phyloP scores from a whole-genome alignment of 177 flowering plant species.

The Telopea speciosissima region DNA sequence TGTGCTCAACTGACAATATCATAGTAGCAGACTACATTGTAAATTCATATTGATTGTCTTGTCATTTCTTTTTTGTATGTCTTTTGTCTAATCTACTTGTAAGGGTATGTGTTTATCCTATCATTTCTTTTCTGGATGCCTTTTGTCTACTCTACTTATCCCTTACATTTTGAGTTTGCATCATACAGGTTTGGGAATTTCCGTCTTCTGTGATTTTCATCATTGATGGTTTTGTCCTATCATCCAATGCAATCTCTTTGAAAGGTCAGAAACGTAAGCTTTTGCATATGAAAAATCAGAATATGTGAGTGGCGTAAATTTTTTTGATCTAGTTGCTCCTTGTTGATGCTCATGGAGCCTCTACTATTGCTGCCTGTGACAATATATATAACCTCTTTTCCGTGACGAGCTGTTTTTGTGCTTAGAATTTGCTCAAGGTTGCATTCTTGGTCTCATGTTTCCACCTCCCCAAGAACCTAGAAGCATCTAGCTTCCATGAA shows the following conservation, averaged over 20 bases:
- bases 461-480: too few species aligned
- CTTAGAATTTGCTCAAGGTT: background rate
- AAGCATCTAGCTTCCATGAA: too few species aligned
- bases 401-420: background rate
- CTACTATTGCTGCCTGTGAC: background rate
- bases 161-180: conserved; percentile 2
- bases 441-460: too few species aligned
- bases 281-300: too few species aligned
- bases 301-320: background rate
- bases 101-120: too few species aligned
- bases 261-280: conserved; percentile 37
- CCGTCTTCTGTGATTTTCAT: conserved; percentile 60
- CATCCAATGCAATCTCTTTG: conserved; percentile 73
- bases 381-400: background rate
- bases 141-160: background rate
- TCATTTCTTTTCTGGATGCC: background rate
- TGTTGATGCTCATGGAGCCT: background rate
- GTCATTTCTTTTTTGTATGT: background rate
- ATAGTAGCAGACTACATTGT: background rate
- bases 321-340: background rate
- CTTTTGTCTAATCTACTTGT: background rate
- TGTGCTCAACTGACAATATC: background rate
- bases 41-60: background rate
- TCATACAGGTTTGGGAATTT: conserved; percentile 77
- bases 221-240: conserved; percentile 58